A percentile compares a stretch with the other conserved stretches of the same genome.
Conservation (phyloP, 2,329 filamentous ascomycete species). For the Cercospora sp. region DNA sequence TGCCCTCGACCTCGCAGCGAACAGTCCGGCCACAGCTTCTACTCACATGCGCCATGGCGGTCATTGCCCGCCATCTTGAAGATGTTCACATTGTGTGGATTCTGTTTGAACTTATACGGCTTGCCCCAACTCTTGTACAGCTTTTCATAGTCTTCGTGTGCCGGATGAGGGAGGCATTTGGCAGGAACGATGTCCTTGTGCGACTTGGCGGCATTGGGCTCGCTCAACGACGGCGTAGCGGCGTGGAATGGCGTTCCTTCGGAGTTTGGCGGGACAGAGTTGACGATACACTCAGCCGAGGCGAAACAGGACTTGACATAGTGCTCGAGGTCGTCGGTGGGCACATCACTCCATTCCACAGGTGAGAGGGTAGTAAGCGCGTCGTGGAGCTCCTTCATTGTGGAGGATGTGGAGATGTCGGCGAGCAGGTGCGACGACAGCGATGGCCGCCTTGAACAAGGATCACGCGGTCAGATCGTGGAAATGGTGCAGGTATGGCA, state of each 20-base stretch:
- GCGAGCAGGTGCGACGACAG: background rate
- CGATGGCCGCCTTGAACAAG: background rate
- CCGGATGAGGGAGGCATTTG: slow-evolving; percentile 50
- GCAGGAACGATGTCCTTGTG: slow-evolving; percentile 57
- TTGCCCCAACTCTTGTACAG: slow-evolving; percentile 85
- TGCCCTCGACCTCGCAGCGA: background rate
- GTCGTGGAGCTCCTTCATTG: slow-evolving; percentile 47
- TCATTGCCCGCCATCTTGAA: slow-evolving; percentile 80
- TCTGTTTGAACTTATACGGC: slow-evolving; percentile 74
- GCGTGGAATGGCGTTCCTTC: slow-evolving; percentile 47
- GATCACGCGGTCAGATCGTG: background rate
- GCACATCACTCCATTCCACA: slow-evolving; percentile 48
- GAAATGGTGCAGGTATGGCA: background rate
- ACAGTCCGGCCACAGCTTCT: background rate
- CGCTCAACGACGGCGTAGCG: slow-evolving; percentile 58
- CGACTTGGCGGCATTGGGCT: slow-evolving; percentile 53
- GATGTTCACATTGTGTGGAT: slow-evolving; percentile 72
- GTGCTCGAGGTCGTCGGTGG: slow-evolving; percentile 41
- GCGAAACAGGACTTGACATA: slow-evolving; percentile 46
- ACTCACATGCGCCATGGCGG: slow-evolving; percentile 51
- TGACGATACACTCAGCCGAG: slow-evolving; percentile 69
- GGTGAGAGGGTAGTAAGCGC: slow-evolving; percentile 48
- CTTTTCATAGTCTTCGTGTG: slow-evolving; percentile 55
- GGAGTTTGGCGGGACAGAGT: slow-evolving; percentile 68
- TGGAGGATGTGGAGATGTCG: slow-evolving; percentile 1